phyloP scores from a whole-genome alignment of 192 early-diverging fungal genomes.

The Coemansia sp. region DNA sequence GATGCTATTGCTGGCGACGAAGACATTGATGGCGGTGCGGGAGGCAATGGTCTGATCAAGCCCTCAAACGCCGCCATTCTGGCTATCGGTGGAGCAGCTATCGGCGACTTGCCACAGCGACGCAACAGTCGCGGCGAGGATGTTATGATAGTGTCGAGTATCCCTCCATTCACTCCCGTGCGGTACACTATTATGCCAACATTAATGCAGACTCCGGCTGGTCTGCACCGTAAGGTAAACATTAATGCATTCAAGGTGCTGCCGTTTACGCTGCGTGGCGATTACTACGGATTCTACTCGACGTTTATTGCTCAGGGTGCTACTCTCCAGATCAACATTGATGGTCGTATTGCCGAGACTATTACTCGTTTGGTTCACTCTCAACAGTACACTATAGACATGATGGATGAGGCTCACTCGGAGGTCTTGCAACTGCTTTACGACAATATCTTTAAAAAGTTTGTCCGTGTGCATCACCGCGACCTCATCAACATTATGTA shows the following conservation, averaged over 20 bases:
- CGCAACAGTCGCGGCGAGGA: conserved; percentile 58
- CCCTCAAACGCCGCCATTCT: conserved; percentile 47
- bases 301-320: conserved; percentile 59
- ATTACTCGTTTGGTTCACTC: conserved; percentile 56
- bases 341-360: conserved; percentile 48
- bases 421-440: conserved; percentile 62
- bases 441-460: conserved; percentile 61
- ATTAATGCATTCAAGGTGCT: conserved; percentile 55
- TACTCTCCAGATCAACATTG: conserved; percentile 57
- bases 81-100: conserved; percentile 47
- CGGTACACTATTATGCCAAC: conserved; percentile 51
- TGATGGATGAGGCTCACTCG: conserved; percentile 61
- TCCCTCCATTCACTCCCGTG: conserved; percentile 58
- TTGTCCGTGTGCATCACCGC: conserved; percentile 58
- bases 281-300: conserved; percentile 60
- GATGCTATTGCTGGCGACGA: background rate
- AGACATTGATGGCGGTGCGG: background rate
- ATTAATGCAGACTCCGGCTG: conserved; percentile 54
- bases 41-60: conserved; percentile 15
- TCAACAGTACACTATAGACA: conserved; percentile 58
- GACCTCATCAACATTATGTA: conserved; percentile 52
- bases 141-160: conserved; percentile 54
- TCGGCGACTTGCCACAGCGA: conserved; percentile 52
- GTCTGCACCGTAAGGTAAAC: conserved; percentile 48
- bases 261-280: conserved; percentile 57